Evolutionary conservation across 1,284 basidiomycete species (phyloP), one percentile per base, ranked within the genome.

Genomic region (Puccinia polysora): DNA sequence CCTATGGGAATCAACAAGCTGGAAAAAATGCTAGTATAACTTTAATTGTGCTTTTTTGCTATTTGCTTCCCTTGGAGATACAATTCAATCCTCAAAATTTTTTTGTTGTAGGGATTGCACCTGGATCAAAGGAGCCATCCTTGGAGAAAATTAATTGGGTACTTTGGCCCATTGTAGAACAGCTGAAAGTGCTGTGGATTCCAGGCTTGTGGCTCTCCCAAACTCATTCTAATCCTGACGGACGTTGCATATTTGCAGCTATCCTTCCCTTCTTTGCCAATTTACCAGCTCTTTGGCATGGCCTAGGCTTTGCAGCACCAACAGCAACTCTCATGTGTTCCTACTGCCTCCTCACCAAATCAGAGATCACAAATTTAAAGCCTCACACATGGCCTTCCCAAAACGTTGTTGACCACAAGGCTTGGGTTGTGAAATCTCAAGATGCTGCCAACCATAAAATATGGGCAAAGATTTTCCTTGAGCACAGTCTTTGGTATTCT

Each of bases 61-160:
- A 38, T 14, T 43, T 38, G 7, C 23, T 43, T 5, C 82, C 81
- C 4, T 75, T 75, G 0, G 36, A 74, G 2, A 32, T 80, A 14
- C 78, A 81, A 0, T 65, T 50, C 69, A 74, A 76, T 14, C 55
- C 74, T 1, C 78, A 82, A 62, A 81, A 83, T 52, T 75, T 82
- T 15, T 82, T 77, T 64, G 75, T 82, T 15, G 79, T 78, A 8
- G 80, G 80, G 1, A 74, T 83, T 7, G 78, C 78, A 79, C 81
- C 78, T 14, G 77, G 77, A 2, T 76, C 75, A 15, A 36, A 53
- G 12, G 74, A 77, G 45, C 76, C 75, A 0, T 55, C 59, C 0
- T 34, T 69, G 0, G 38, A 75, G 10, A 40, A 77, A 23, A 67
- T 80, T 38, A 81, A 81, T 62, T 76, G 77, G 38, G 77, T 78